Evolutionary conservation across 768 basidiomycete species (phyloP).

Genomic region (Suillus cothurnatus): DNA sequence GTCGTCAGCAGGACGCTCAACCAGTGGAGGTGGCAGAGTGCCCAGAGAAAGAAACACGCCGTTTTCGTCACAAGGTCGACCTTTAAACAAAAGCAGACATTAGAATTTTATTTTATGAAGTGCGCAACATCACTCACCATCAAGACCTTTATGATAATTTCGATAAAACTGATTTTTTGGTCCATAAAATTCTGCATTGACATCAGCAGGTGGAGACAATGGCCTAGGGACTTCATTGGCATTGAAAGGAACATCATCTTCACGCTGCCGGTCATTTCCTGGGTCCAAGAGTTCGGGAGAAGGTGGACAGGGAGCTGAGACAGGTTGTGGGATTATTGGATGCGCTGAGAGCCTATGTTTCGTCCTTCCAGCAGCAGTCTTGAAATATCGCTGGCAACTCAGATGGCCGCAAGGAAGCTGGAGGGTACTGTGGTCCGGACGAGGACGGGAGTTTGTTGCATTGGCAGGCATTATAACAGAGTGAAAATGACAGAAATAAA

Average conservation of each 20-base stretch:
- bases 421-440: neutral
- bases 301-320: too few species aligned
- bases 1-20: conserved; percentile 9
- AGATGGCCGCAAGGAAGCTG: neutral
- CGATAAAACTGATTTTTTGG: neutral
- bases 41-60: conserved; percentile 3
- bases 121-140: neutral
- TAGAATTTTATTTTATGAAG: neutral
- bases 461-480: neutral
- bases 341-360: too few species aligned
- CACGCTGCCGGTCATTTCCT: too few species aligned
- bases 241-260: too few species aligned
- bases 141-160: conserved; percentile 4
- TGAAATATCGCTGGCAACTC: too few species aligned
- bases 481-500: neutral
- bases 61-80: conserved; percentile 9
- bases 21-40: conserved; percentile 8
- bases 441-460: too few species aligned
- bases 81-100: conserved; percentile 2
- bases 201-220: neutral
- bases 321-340: neutral
- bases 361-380: too few species aligned
- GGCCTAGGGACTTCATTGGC: too few species aligned
- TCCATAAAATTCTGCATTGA: conserved; percentile 5
- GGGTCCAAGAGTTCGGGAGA: too few species aligned